Evolutionary conservation across 169 alveolate genomes (phyloP).

Genomic region (Eimeria necatrix): DNA sequence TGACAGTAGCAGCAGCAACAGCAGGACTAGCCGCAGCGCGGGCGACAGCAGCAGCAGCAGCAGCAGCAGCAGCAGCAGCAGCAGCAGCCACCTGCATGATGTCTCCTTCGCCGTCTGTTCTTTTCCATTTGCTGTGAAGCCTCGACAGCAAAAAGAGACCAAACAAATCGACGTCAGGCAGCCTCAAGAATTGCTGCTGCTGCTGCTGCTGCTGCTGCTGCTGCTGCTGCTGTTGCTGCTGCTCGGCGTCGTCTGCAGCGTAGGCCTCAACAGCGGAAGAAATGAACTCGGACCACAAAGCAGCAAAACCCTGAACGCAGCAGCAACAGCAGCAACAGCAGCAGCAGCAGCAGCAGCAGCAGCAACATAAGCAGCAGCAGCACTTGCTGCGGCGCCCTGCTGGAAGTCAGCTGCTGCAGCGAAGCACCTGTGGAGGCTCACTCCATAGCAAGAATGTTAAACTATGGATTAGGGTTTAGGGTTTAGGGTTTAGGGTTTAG

Average conservation of each 20-base stretch:
- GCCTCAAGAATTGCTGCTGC: conserved; percentile 24
- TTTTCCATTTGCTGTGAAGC: conserved; percentile 18
- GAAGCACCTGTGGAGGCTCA: too few relatives aligned
- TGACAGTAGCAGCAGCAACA: too few relatives aligned
- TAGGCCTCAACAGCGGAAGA: conserved; percentile 43
- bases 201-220: conserved; percentile 33
- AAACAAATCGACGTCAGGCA: conserved; percentile 13
- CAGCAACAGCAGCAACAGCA: neutral
- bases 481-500: neutral
- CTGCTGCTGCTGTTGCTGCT: conserved; percentile 35
- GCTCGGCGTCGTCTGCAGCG: conserved; percentile 1
- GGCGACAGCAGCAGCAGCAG: neutral
- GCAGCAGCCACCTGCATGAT: conserved; percentile 23
- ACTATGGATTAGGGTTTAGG: too few relatives aligned
- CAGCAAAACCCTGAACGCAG: neutral
- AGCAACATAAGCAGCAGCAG: too few relatives aligned
- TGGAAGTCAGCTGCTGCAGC: neutral
- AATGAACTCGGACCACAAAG: neutral
- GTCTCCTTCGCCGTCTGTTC: conserved; percentile 11
- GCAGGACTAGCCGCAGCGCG: too few relatives aligned
- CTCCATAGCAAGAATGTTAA: neutral
- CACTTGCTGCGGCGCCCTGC: neutral
- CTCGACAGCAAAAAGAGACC: conserved; percentile 21
- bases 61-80: conserved; percentile 18
- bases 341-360: too few relatives aligned